phyloP scores from a whole-genome alignment of 257 asterid species.

The Solanum sparsipilum region DNA sequence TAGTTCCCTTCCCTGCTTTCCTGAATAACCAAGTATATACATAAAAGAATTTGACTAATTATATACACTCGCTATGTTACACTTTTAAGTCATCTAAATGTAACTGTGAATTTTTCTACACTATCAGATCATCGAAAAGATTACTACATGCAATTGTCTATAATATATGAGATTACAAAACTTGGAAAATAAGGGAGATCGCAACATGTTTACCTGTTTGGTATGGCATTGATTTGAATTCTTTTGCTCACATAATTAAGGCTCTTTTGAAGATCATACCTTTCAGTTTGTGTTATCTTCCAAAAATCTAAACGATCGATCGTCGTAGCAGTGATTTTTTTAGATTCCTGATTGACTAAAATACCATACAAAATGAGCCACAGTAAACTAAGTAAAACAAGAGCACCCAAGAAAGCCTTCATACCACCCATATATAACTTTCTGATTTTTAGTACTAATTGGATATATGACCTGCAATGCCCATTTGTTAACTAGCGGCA shows the following conservation, averaged over 20 bases:
- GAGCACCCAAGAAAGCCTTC: conserved; percentile 6
- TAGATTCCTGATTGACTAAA: conserved; percentile 10
- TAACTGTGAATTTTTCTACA: not conserved
- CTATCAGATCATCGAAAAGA: not conserved
- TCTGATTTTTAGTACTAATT: not conserved
- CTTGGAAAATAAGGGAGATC: not conserved
- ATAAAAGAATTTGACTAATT: not conserved
- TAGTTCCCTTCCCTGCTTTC: not conserved
- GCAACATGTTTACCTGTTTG: conserved; percentile 36
- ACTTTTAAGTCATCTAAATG: not conserved
- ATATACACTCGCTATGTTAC: not conserved
- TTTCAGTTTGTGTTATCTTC: conserved; percentile 12
- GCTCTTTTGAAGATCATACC: conserved; percentile 14
- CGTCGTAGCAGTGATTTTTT: conserved; percentile 7
- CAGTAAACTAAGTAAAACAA: conserved; percentile 23
- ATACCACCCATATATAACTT: conserved; percentile 13
- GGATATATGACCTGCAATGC: not conserved
- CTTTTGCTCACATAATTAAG: conserved; percentile 46
- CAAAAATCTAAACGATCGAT: conserved; percentile 5
- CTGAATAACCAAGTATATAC: not conserved
- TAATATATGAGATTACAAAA: not conserved
- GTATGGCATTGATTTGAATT: conserved; percentile 65
- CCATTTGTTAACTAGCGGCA: not conserved
- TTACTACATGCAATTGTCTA: not conserved
- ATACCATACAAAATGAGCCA: conserved; percentile 31